Conservation (phyloP, 768 basidiomycete species). For the Boletus bicolor region DNA sequence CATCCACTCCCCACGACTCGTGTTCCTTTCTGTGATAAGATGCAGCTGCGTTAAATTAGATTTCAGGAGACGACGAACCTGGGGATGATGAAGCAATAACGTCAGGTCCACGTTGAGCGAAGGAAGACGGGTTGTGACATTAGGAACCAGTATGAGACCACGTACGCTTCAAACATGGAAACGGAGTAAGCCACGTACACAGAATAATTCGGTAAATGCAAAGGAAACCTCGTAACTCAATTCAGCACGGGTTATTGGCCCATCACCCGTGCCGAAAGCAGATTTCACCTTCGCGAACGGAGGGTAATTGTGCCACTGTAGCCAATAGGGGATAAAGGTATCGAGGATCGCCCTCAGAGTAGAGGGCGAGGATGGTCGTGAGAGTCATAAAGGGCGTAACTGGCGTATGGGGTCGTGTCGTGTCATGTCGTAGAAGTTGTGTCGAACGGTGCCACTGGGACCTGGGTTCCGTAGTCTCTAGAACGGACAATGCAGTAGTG, state of each 20-base stretch:
- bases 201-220: constrained; percentile 30
- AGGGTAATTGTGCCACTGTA: constrained; percentile 27
- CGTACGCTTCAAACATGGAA: neutral
- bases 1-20: constrained; percentile 27
- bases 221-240: constrained; percentile 29
- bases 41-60: constrained; percentile 23
- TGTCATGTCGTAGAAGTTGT: no score
- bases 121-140: constrained; percentile 9
- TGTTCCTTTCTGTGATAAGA: constrained; percentile 26
- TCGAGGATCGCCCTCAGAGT: neutral
- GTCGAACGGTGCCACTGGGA: no score
- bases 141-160: constrained; percentile 1
- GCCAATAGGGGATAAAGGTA: neutral
- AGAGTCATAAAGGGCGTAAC: no score
- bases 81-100: constrained; percentile 8
- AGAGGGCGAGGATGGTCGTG: neutral
- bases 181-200: constrained; percentile 14
- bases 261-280: constrained; percentile 17
- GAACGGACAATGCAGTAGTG: no score
- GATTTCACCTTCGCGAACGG: constrained; percentile 24
- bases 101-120: constrained; percentile 18
- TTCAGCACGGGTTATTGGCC: constrained; percentile 20
- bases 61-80: constrained; percentile 15
- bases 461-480: no score
- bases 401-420: no score